Evolutionary conservation across 2,329 filamentous ascomycete species (phyloP), one percentile per base, ranked within the genome.

Genomic region (Xylariaceae sp.): DNA sequence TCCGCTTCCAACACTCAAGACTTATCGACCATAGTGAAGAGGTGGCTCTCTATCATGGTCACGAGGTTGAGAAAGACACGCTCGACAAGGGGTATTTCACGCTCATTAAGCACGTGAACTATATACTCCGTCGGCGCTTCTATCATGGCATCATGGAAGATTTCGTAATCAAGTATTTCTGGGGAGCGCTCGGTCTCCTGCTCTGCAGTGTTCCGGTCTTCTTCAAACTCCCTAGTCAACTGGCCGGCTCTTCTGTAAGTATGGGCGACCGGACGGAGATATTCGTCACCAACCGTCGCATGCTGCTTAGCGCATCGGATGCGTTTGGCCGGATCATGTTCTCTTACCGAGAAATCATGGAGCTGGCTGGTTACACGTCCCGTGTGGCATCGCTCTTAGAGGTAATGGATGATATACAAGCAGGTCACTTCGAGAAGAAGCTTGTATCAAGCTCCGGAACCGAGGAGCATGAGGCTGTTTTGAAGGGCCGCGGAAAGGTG

Each of bases 61-160:
- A 97, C 68, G 88, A 93, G 68, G 92, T 89, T 9, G 94, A 99
- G 75, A 97, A 97, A 73, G 91, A 97, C 72, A 95, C 89, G 0
- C 80, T 99, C 56, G 94, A 99, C 75, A 97, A 97, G 77, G 93
- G 94, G 13, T 99, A 99, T 75, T 99, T 99, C 72, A 99, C 94
- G 1, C 81, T 99, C 44, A 99, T 99, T 78, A 97, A 97, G 76
- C 94, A 99, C 75, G 93, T 99, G 72, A 99, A 99, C 74, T 88
- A 96, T 70, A 97, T 97, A 65, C 77, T 99, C 62, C 84, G 92
- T 45, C 82, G 90, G 63, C 85, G 94, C 53, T 89, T 99, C 73
- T 97, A 97, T 74, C 93, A 99, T 73, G 93, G 92, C n/a, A 88
- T 99, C 70, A 97, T 97, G 93, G 94, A 99, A 73, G 94, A 99